Conservation (phyloP, 2,329 filamentous ascomycete species). For the Tolypocladium ophioglossoides region DNA sequence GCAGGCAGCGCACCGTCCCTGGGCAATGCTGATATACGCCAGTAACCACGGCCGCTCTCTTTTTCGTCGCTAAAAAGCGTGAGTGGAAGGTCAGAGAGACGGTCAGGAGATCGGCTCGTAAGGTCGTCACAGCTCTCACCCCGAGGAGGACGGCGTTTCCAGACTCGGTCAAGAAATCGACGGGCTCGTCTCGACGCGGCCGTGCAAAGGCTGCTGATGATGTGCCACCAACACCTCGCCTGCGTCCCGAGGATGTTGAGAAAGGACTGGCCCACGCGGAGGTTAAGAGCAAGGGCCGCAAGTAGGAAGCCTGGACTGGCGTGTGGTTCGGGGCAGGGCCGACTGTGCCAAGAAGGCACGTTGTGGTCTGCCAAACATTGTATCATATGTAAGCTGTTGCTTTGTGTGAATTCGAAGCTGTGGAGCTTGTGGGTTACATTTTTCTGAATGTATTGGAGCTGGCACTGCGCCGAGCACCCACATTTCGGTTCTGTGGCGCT, state of each 20-base stretch:
- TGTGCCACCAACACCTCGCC: constrained; percentile 47
- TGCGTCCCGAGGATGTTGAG: constrained; percentile 46
- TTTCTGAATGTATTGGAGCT: constrained; percentile 66
- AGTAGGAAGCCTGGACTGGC: constrained; percentile 6
- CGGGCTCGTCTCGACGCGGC: constrained; percentile 16
- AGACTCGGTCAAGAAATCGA: constrained; percentile 39
- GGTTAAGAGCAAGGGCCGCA: constrained; percentile 21
- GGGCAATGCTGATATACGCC: constrained; percentile 7
- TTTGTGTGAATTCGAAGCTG: background rate
- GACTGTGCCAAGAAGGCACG: background rate
- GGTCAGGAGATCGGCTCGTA: constrained; percentile 56
- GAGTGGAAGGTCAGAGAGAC: constrained; percentile 72
- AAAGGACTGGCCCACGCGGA: constrained; percentile 37
- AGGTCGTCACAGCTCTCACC: constrained; percentile 51
- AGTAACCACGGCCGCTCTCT: constrained; percentile 59
- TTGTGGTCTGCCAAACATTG: background rate
- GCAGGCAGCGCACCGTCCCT: background rate
- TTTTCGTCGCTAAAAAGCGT: constrained; percentile 72
- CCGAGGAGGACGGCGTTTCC: constrained; percentile 52
- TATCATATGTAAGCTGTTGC: background rate
- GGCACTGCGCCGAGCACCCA: constrained; percentile 52
- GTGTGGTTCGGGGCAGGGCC: background rate
- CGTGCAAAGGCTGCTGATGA: constrained; percentile 39
- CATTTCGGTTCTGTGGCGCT: constrained; percentile 21
- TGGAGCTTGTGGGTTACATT: constrained; percentile 32